Percentiles rank a stretch among this genome's conserved stretches.
These are phyloP conservation scores for Seiridium unicorne DNA, from an alignment of 2,329 filamentous ascomycete species.

Conservation along the genomic window DNA sequence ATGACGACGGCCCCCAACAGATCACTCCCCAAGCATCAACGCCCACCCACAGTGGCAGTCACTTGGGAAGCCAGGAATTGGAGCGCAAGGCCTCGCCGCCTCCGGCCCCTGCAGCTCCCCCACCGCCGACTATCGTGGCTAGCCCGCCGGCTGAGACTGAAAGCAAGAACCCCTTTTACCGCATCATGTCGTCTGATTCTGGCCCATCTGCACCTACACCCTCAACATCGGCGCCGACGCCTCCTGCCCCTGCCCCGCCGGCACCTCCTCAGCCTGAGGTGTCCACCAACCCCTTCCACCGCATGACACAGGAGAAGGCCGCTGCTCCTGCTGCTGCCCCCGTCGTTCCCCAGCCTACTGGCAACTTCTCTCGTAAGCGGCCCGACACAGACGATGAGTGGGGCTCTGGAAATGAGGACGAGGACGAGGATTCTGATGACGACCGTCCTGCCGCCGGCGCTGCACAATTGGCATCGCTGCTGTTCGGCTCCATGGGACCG, in stretches of 20 bases:
- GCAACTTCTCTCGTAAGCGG: slow-evolving; percentile 51
- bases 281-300: slow-evolving; percentile 96
- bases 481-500: slow-evolving; percentile 96
- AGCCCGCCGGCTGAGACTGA: slow-evolving; percentile 62
- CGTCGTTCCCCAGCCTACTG: slow-evolving; percentile 45
- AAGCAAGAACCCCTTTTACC: slow-evolving; percentile 94
- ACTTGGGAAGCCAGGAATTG: slow-evolving; percentile 51
- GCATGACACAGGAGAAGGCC: slow-evolving; percentile 67
- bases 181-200: slow-evolving; percentile 70
- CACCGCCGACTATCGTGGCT: background rate
- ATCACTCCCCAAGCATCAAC: slow-evolving; percentile 63
- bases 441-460: slow-evolving; percentile 79
- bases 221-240: slow-evolving; percentile 19
- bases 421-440: slow-evolving; percentile 72
- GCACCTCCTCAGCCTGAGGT: slow-evolving; percentile 46
- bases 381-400: slow-evolving; percentile 67
- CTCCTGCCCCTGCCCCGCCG: slow-evolving; percentile 36
- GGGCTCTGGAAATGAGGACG: slow-evolving; percentile 70
- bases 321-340: slow-evolving; percentile 34
- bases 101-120: slow-evolving; percentile 39
- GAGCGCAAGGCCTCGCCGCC: slow-evolving; percentile 52
- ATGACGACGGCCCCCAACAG: slow-evolving; percentile 74
- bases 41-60: slow-evolving; percentile 51
- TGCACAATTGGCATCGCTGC: slow-evolving; percentile 87
- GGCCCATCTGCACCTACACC: slow-evolving; percentile 40